Evolutionary conservation across 192 early-diverging fungal species (phyloP).

Genomic region (Coemansia sp.): DNA sequence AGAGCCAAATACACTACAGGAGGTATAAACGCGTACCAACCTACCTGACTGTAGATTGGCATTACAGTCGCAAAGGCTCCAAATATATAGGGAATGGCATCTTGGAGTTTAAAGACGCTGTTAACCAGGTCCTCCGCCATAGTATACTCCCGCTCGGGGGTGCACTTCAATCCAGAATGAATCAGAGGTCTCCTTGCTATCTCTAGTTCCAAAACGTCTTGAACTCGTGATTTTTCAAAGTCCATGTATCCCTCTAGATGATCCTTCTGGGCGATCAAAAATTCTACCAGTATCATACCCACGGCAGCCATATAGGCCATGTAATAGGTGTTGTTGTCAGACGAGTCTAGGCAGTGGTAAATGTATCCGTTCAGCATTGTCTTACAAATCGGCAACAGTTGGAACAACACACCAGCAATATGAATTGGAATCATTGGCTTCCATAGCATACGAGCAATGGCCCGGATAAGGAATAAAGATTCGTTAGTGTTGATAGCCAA

Average conservation of each 20-base stretch:
- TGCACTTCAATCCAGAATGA: not conserved
- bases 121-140: not conserved
- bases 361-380: constrained; percentile 9
- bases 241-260: not conserved
- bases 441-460: constrained; percentile 35
- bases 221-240: not conserved
- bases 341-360: constrained; percentile 26
- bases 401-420: constrained; percentile 2
- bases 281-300: not conserved
- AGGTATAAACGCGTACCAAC: not conserved
- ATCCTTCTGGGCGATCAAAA: not conserved
- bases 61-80: not conserved
- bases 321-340: constrained; percentile 11
- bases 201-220: not conserved
- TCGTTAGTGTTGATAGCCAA: constrained; percentile 23
- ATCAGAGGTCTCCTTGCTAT: not conserved
- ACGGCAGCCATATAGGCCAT: not conserved
- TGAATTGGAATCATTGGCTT: constrained; percentile 32
- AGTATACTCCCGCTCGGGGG: not conserved
- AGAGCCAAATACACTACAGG: not conserved
- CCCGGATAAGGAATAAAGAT: constrained; percentile 34
- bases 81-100: not conserved
- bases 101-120: not conserved
- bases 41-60: not conserved
- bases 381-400: not conserved